phyloP scores from a whole-genome alignment of 2,329 filamentous ascomycete species.

The Neophaeococcomyces aloes region DNA sequence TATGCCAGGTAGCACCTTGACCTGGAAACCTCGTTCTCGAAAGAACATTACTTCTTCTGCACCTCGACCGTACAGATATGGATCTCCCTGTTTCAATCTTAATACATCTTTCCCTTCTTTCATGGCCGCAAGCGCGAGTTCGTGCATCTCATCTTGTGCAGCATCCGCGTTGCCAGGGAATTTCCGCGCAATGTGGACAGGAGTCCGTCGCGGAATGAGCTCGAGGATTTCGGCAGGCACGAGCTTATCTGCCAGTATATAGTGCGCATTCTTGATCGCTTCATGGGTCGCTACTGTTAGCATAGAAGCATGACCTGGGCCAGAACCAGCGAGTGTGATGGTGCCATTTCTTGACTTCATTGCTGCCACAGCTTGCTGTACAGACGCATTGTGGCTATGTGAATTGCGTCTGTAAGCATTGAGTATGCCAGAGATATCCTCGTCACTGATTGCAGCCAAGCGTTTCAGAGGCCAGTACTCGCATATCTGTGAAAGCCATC shows the following conservation, averaged over 20 bases:
- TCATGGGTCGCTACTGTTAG: constrained; percentile 56
- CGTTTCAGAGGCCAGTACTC: constrained; percentile 93
- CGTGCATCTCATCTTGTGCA: constrained; percentile 80
- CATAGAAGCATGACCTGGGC: constrained; percentile 84
- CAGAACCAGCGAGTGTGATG: constrained; percentile 82
- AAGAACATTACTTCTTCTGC: constrained; percentile 90
- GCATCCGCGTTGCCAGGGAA: constrained; percentile 94
- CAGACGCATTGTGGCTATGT: constrained; percentile 10
- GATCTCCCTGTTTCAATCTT: constrained; percentile 89
- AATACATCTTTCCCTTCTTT: constrained; percentile 67
- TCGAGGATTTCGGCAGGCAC: constrained; percentile 71
- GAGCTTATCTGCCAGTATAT: constrained; percentile 45
- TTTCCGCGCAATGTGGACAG: constrained; percentile 86
- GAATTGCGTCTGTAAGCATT: constrained; percentile 49
- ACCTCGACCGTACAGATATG: constrained; percentile 89
- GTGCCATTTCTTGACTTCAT: constrained; percentile 42
- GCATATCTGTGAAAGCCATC: constrained; percentile 92
- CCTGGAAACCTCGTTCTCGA: constrained; percentile 55
- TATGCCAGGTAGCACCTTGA: constrained; percentile 74
- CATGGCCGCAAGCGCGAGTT: constrained; percentile 61
- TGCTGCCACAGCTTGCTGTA: neutral
- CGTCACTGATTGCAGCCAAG: constrained; percentile 67
- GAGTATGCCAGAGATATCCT: constrained; percentile 68
- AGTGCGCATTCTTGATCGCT: constrained; percentile 38
- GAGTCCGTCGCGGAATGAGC: constrained; percentile 78